These are phyloP conservation scores for Pseudocercospora eumusae DNA, from an alignment of 2,329 filamentous ascomycete genomes.

Conservation along the genomic window DNA sequence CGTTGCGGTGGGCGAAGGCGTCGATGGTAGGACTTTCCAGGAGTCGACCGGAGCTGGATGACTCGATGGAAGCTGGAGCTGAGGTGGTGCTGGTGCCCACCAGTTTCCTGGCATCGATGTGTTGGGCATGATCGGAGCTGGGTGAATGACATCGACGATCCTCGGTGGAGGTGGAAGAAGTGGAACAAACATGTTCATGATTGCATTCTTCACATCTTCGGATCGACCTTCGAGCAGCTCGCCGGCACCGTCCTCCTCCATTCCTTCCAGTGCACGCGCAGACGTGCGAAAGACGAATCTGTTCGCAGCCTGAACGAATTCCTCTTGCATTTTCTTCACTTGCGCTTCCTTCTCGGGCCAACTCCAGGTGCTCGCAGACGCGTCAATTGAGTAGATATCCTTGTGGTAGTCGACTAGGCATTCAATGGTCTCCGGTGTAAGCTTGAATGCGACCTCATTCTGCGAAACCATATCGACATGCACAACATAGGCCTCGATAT, in stretches of 20 bases:
- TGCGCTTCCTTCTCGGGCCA: slow-evolving; percentile 97
- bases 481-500: slow-evolving; percentile 95
- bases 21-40: slow-evolving; percentile 90
- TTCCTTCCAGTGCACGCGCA: slow-evolving; percentile 84
- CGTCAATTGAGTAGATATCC: slow-evolving; percentile 88
- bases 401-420: slow-evolving; percentile 93
- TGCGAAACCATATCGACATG: slow-evolving; percentile 98
- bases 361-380: slow-evolving; percentile 83
- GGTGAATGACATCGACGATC: slow-evolving; percentile 84
- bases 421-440: slow-evolving; percentile 93
- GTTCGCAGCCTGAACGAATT: slow-evolving; percentile 95
- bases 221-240: slow-evolving; percentile 89
- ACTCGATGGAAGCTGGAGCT: slow-evolving; percentile 60
- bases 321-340: slow-evolving; percentile 94
- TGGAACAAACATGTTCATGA: slow-evolving; percentile 80
- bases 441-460: slow-evolving; percentile 97
- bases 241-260: slow-evolving; percentile 94
- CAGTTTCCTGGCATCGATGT: slow-evolving; percentile 66
- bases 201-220: slow-evolving; percentile 86
- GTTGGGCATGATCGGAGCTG: slow-evolving; percentile 81
- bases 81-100: slow-evolving; percentile 66
- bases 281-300: slow-evolving; percentile 92
- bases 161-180: slow-evolving; percentile 84
- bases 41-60: slow-evolving; percentile 74
- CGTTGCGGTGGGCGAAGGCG: slow-evolving; percentile 69